Evolutionary conservation across 352 stramenopile genomes (phyloP).

Genomic region (Aphanomyces astaci): DNA sequence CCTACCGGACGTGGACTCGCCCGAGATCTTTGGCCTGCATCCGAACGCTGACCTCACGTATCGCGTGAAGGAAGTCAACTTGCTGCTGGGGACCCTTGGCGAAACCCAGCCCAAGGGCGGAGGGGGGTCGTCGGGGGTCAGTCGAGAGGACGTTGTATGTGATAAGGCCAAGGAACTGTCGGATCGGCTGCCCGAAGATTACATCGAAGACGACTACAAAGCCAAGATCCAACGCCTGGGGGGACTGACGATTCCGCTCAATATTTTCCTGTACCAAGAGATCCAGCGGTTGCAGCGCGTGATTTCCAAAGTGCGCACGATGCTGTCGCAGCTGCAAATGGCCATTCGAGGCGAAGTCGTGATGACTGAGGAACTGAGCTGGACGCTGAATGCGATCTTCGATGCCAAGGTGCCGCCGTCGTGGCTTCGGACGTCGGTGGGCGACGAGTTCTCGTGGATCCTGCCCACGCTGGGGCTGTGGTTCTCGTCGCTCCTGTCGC

Average conservation of each 20-base stretch:
- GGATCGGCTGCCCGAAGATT: conserved; percentile 92
- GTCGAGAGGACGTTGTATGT: conserved; percentile 93
- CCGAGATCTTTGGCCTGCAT: conserved; percentile 98
- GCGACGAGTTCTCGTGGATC: conserved; percentile 98
- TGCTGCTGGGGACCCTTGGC: conserved; percentile 89
- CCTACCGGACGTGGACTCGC: conserved; percentile 96
- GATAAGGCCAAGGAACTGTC: conserved; percentile 94
- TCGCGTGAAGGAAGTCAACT: conserved; percentile 94
- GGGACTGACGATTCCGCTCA: conserved; percentile 93
- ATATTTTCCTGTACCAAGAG: conserved; percentile 99
- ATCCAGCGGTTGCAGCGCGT: conserved; percentile 96
- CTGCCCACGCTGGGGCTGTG: conserved; percentile 93
- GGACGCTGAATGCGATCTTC: conserved; percentile 94
- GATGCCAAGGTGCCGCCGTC: conserved; percentile 92
- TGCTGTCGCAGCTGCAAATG: conserved; percentile 93
- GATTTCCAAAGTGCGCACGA: conserved; percentile 93
- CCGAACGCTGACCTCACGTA: conserved; percentile 98
- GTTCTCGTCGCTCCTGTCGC: conserved; percentile 94
- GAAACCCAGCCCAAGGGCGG: conserved; percentile 96
- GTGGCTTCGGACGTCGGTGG: conserved; percentile 94
- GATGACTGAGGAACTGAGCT: conserved; percentile 95
- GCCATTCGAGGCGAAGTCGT: conserved; percentile 97
- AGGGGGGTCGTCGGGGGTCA: conserved; percentile 81
- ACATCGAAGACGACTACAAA: conserved; percentile 97
- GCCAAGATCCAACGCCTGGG: conserved; percentile 94